Percentiles rank a stretch among this genome's conserved stretches.
Conservation (phyloP, 257 asterid species). For the Petrea volubilis region DNA sequence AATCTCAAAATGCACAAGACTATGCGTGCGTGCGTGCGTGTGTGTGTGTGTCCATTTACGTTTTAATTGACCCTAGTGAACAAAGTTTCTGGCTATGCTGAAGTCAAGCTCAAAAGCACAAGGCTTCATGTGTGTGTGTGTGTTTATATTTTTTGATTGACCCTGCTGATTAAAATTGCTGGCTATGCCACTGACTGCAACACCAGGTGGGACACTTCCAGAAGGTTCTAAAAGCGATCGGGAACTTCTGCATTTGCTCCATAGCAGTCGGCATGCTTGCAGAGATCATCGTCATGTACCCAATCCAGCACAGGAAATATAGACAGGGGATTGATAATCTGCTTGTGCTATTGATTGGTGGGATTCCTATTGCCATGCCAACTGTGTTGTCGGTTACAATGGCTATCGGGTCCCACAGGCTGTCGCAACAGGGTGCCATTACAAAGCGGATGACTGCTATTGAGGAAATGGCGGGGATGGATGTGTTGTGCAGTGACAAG, state of each 20-base stretch:
- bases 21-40: too few relatives aligned
- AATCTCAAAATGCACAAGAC: too few relatives aligned
- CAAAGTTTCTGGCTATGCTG: too few relatives aligned
- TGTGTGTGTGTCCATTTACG: too few relatives aligned
- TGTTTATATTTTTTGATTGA: too few relatives aligned
- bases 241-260: constrained; percentile 94
- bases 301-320: constrained; percentile 74
- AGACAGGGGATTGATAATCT: constrained; percentile 88
- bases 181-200: constrained; percentile 67
- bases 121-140: too few relatives aligned
- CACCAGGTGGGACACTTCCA: constrained; percentile 93
- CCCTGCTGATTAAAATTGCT: too few relatives aligned
- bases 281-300: constrained; percentile 88
- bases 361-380: constrained; percentile 97
- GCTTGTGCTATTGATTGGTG: constrained; percentile 84
- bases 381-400: constrained; percentile 89
- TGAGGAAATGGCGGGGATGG: constrained; percentile 98
- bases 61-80: too few relatives aligned
- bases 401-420: constrained; percentile 97
- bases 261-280: constrained; percentile 74
- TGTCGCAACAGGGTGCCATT: constrained; percentile 92
- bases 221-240: constrained; percentile 86
- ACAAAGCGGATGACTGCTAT: constrained; percentile 98
- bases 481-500: constrained; percentile 91
- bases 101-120: too few relatives aligned